Percentiles rank a stretch among this genome's conserved stretches.
Conservation (phyloP, 768 basidiomycete species). For the Rickenella mellea region DNA sequence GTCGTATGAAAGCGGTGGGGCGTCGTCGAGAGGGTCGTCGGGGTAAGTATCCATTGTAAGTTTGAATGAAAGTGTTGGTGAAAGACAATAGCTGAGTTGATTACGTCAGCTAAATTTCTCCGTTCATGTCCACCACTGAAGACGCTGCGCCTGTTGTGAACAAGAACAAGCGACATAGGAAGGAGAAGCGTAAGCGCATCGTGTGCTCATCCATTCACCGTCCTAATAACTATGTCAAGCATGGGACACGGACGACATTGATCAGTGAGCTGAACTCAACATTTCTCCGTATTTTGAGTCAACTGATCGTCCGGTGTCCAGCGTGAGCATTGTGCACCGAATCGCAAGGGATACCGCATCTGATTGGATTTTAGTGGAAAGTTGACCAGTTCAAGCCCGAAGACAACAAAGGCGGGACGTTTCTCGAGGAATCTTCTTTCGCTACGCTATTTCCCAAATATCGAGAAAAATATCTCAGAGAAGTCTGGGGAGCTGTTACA, state of each 20-base stretch:
- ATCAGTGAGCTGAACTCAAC: constrained; percentile 62
- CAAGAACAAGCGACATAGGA: constrained; percentile 86
- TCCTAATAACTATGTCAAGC: constrained; percentile 37
- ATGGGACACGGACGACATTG: constrained; percentile 98
- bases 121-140: constrained; percentile 27
- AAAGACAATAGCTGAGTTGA: not conserved
- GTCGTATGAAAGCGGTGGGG: constrained; percentile 39
- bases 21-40: constrained; percentile 24
- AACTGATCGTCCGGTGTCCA: constrained; percentile 18
- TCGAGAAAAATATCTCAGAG: constrained; percentile 90
- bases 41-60: constrained; percentile 40
- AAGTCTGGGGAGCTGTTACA: constrained; percentile 91
- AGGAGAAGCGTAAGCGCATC: constrained; percentile 79
- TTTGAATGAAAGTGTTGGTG: constrained; percentile 7
- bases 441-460: constrained; percentile 98
- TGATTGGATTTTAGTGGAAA: constrained; percentile 57
- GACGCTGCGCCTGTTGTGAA: constrained; percentile 39
- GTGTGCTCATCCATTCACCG: constrained; percentile 8
- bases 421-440: constrained; percentile 95
- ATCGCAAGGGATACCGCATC: too few species aligned
- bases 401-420: constrained; percentile 76
- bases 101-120: constrained; percentile 3
- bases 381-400: constrained; percentile 64
- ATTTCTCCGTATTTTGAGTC: constrained; percentile 1
- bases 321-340: too few species aligned